phyloP scores from a whole-genome alignment of 305 asterid genomes.

The Fraxinus angustifolia region DNA sequence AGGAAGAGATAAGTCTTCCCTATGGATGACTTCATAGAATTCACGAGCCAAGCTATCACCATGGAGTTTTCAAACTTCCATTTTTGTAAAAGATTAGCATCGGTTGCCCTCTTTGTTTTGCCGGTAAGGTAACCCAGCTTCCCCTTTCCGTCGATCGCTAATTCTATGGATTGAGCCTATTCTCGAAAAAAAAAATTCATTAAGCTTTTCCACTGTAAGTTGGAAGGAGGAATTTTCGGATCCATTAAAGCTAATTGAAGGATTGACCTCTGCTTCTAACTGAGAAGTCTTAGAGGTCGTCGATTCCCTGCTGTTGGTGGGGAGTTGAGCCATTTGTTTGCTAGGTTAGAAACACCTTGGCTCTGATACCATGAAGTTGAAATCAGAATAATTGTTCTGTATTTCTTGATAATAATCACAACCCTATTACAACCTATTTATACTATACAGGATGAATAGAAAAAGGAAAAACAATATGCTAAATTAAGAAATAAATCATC shows the following conservation, averaged over 20 bases:
- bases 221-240: background rate
- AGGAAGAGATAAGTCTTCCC: background rate
- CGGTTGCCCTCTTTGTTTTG: background rate
- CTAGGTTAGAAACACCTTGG: background rate
- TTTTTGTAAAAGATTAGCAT: background rate
- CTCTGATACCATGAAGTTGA: background rate
- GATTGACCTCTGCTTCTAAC: background rate
- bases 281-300: background rate
- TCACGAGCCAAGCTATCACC: background rate
- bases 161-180: background rate
- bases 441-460: background rate
- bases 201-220: background rate
- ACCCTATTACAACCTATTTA: background rate
- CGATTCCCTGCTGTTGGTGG: background rate
- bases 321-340: background rate
- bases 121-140: background rate
- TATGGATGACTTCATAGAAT: no score
- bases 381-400: background rate
- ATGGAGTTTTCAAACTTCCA: background rate
- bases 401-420: background rate
- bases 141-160: background rate
- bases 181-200: background rate
- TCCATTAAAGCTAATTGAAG: background rate
- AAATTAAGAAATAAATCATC: background rate
- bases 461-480: background rate